These are phyloP conservation scores for Candida silvicultrix DNA, from an alignment of 805 yeast species.

Conservation along the genomic window DNA sequence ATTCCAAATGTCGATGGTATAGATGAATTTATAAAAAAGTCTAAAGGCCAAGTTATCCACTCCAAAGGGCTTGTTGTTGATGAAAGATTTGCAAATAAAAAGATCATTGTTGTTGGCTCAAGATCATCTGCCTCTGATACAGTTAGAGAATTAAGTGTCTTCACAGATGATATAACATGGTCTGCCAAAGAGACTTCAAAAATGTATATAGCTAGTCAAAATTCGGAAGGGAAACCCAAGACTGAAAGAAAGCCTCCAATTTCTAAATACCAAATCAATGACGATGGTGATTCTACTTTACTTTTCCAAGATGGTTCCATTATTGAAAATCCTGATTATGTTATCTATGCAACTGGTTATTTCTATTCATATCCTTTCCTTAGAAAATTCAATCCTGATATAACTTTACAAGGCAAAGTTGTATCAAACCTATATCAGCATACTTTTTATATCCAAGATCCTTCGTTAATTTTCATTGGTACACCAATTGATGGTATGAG, in stretches of 20 bases:
- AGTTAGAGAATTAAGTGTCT: slow-evolving; percentile 21
- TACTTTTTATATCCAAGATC: slow-evolving; percentile 24
- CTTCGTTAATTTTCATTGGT: slow-evolving; percentile 25
- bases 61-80: slow-evolving; percentile 39
- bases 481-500: slow-evolving; percentile 26
- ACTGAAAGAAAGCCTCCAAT: slow-evolving; percentile 26
- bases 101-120: slow-evolving; percentile 53
- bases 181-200: slow-evolving; percentile 32
- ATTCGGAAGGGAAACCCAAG: background rate
- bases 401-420: slow-evolving; percentile 15
- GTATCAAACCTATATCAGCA: slow-evolving; percentile 23
- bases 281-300: slow-evolving; percentile 15
- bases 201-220: slow-evolving; percentile 6
- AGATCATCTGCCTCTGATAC: slow-evolving; percentile 61
- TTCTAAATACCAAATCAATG: slow-evolving; percentile 24
- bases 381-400: slow-evolving; percentile 9
- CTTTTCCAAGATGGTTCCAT: slow-evolving; percentile 38
- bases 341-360: slow-evolving; percentile 66
- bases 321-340: slow-evolving; percentile 36
- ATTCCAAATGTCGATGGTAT: slow-evolving; percentile 43
- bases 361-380: slow-evolving; percentile 50
- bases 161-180: background rate
- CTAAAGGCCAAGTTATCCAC: slow-evolving; percentile 15
- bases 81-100: slow-evolving; percentile 19
- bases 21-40: slow-evolving; percentile 12